Evolutionary conservation across 139 green algal genomes (phyloP).

Genomic region (Mychonastes homosphaera): DNA sequence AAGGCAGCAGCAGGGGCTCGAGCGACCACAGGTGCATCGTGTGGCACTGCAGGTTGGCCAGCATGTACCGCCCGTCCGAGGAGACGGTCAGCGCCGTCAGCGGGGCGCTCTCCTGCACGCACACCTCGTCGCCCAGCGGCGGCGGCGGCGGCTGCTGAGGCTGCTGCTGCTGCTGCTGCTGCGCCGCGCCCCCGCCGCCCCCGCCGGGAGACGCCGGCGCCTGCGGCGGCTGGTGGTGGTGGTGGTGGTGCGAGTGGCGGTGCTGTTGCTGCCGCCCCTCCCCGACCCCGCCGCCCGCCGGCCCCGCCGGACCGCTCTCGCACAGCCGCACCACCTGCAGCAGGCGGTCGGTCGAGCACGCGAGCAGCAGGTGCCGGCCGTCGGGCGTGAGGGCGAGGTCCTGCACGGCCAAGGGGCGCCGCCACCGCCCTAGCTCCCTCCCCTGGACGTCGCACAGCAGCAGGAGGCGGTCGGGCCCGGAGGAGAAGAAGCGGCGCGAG

Average conservation of each 20-base stretch:
- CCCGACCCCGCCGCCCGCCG: too few species aligned
- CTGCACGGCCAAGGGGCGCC: conserved; percentile 51
- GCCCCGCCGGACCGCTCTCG: too few species aligned
- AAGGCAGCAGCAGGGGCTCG: conserved; percentile 5
- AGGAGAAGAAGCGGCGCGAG: conserved; percentile 53
- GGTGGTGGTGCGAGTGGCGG: too few species aligned
- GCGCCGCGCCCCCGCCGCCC: too few species aligned
- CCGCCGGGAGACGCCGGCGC: too few species aligned
- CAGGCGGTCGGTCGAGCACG: conserved; percentile 44
- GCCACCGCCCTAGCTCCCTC: conserved; percentile 37
- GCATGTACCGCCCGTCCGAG: conserved; percentile 42
- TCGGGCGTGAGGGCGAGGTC: conserved; percentile 61
- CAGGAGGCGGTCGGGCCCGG: conserved; percentile 54
- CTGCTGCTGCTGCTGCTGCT: too few species aligned
- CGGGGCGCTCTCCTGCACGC: conserved; percentile 31
- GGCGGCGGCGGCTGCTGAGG: too few species aligned
- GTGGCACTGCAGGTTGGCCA: conserved; percentile 39
- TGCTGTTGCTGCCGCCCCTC: too few species aligned
- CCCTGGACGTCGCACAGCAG: conserved; percentile 44
- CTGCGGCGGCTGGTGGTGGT: too few species aligned
- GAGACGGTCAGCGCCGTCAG: conserved; percentile 52
- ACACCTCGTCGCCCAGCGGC: too few species aligned
- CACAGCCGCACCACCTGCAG: conserved; percentile 45
- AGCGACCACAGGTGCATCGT: conserved; percentile 40
- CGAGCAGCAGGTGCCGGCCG: conserved; percentile 45